Base-by-base conservation (phyloP, 169 alveolate genomes). In the Cardiosporidium cionae region DNA sequence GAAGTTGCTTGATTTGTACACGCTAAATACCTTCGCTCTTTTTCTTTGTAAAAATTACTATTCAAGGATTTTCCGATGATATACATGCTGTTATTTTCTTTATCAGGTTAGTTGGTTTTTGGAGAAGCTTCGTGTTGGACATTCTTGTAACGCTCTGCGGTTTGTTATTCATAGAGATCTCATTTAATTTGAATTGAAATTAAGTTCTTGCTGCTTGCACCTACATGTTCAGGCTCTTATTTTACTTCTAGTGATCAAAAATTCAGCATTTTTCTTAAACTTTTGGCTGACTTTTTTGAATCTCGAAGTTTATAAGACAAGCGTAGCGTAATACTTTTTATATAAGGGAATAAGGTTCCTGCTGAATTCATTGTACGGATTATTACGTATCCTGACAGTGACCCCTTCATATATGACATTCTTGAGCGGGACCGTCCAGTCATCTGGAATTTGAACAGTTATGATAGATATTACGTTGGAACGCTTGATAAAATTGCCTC, bases 101-200 rank as follows among this genome's bases (percentile, higher is more conserved):
- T 33, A 36, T 31, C 81, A 74, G 81, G 34, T 74, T 28, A 74
- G 81, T 34, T 73, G 64, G 29, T 31, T 74, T n/a, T 44, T 74
- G 25, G 36, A 70, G 32, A 65, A 65, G 68, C 81, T 74, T 2
- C 74, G 75, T 0, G 67, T 74, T 3, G 81, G 75, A 1, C 81
- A 74, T 62, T 68, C 37, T 22, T n/a, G 37, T 27, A 62, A 74
- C 74, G 65, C 71, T 32, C 63, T 32, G 35, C 79, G 79, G 79
- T 72, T 23, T 25, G 79, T 34, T 29, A 0, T 58, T 25, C 0
- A 16, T 32, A 2, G 7, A 7, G 44, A 3, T 16, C 23, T 25
- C n/a, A 7, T 6, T 22, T 53, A 16, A 16, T 4, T 7, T 0
- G 31, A 29, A 33, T 66, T 22, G 32, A 58, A 58, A 68, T 69